Evolutionary conservation across 2,329 filamentous ascomycete species (phyloP).

Genomic region (Trichoderma sp.): DNA sequence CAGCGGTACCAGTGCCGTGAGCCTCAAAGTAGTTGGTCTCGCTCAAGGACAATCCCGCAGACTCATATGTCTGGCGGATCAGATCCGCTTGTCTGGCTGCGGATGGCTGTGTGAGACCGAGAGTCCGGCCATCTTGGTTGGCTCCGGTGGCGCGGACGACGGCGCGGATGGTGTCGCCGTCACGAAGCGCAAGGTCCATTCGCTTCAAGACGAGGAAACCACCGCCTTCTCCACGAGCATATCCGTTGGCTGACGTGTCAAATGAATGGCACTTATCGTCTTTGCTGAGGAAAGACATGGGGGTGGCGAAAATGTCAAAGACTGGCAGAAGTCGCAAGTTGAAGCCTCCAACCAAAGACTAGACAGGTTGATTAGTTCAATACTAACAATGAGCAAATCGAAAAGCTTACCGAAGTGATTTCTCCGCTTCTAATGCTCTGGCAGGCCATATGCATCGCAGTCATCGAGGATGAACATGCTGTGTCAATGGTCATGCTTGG

Average conservation of each 20-base stretch:
- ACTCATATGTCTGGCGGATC: slow-evolving; percentile 7
- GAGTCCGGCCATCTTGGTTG: slow-evolving; percentile 16
- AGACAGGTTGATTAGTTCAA: neutral
- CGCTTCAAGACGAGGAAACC: neutral
- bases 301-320: slow-evolving; percentile 48
- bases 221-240: slow-evolving; percentile 20
- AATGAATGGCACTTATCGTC: slow-evolving; percentile 28
- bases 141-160: neutral
- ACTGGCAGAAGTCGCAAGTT: slow-evolving; percentile 9
- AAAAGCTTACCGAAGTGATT: slow-evolving; percentile 13
- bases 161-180: slow-evolving; percentile 10
- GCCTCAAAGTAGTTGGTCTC: slow-evolving; percentile 17
- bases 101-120: slow-evolving; percentile 1
- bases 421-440: slow-evolving; percentile 36
- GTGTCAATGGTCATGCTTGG: slow-evolving; percentile 42
- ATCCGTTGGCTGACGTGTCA: slow-evolving; percentile 18
- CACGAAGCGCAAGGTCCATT: neutral
- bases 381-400: neutral
- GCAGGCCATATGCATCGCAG: slow-evolving; percentile 37
- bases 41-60: neutral
- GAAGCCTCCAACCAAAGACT: slow-evolving; percentile 1
- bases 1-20: slow-evolving; percentile 44
- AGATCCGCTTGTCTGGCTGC: neutral
- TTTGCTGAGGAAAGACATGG: slow-evolving; percentile 42
- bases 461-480: slow-evolving; percentile 41